Conservation (phyloP, 345 rosid species). For the Eucalyptus cloeziana region DNA sequence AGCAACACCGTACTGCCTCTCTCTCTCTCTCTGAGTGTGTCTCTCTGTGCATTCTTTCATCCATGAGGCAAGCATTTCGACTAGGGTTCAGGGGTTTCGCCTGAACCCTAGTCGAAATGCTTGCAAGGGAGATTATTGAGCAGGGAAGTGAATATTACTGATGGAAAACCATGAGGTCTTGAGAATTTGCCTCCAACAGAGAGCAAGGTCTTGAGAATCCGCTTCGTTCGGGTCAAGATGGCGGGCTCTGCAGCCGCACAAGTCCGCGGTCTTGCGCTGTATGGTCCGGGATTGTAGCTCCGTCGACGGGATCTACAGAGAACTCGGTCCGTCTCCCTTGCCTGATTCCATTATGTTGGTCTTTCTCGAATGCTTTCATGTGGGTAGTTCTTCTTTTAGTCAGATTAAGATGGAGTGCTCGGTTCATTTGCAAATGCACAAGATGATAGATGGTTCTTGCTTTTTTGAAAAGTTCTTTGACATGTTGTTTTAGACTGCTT, state of each 20-base stretch:
- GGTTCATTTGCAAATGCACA: background rate
- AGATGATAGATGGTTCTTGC: background rate
- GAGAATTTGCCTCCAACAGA: too few relatives aligned
- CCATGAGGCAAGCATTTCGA: too few relatives aligned
- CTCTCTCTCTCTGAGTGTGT: too few relatives aligned
- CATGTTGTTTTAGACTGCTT: background rate
- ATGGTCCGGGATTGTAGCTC: constrained; percentile 33
- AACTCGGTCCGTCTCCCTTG: constrained; percentile 30
- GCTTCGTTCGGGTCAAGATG: background rate
- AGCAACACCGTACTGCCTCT: too few relatives aligned
- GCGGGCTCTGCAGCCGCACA: constrained; percentile 8
- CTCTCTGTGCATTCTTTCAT: too few relatives aligned
- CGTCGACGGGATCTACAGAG: constrained; percentile 35
- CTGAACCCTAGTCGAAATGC: too few relatives aligned
- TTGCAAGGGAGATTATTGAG: too few relatives aligned
- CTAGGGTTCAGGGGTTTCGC: too few relatives aligned
- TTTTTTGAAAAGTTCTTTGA: background rate
- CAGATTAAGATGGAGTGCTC: background rate
- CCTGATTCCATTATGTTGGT: background rate
- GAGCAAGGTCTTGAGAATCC: too few relatives aligned
- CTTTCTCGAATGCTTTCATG: background rate
- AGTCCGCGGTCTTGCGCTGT: background rate
- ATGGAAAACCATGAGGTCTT: too few relatives aligned
- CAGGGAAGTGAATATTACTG: too few relatives aligned
- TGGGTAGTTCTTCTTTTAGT: background rate